These are phyloP conservation scores for Talaromyces albobiverticillius DNA, from an alignment of 2,329 filamentous ascomycete species.

Conservation along the genomic window DNA sequence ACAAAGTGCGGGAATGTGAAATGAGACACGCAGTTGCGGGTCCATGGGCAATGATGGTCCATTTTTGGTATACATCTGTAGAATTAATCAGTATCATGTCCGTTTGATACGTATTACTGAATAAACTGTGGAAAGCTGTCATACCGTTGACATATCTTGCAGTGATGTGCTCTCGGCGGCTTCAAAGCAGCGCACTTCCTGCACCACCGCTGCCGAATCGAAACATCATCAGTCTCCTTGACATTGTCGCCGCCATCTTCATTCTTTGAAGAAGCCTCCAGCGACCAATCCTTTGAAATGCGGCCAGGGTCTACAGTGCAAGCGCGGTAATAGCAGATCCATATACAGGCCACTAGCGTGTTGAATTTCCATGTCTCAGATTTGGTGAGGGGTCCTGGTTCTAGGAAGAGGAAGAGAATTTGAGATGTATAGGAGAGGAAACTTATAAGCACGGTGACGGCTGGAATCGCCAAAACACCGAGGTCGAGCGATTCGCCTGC, in stretches of 20 bases:
- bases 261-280: conserved; percentile 12
- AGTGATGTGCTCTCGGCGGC: conserved; percentile 63
- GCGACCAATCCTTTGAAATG: conserved; percentile 46
- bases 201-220: conserved; percentile 53
- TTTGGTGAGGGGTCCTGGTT: conserved; percentile 51
- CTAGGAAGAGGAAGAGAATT: conserved; percentile 53
- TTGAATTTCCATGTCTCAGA: conserved; percentile 56
- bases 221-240: conserved; percentile 16
- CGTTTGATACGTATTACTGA: no score
- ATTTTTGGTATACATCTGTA: conserved; percentile 61
- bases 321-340: conserved; percentile 59
- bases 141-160: conserved; percentile 60
- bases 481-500: conserved; percentile 15
- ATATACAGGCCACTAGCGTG: conserved; percentile 51
- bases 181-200: conserved; percentile 60
- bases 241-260: conserved; percentile 19
- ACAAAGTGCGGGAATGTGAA: conserved; percentile 64
- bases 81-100: neutral
- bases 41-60: conserved; percentile 68
- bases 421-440: conserved; percentile 62
- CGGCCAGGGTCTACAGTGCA: conserved; percentile 58
- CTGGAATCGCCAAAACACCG: conserved; percentile 49
- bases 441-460: conserved; percentile 53
- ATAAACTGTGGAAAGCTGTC: conserved; percentile 4
- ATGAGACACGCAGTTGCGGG: conserved; percentile 63